Percentiles rank a stretch among this genome's conserved stretches.
These are phyloP conservation scores for Trametes cinnabarina DNA, from an alignment of 768 basidiomycete species.

Conservation along the genomic window DNA sequence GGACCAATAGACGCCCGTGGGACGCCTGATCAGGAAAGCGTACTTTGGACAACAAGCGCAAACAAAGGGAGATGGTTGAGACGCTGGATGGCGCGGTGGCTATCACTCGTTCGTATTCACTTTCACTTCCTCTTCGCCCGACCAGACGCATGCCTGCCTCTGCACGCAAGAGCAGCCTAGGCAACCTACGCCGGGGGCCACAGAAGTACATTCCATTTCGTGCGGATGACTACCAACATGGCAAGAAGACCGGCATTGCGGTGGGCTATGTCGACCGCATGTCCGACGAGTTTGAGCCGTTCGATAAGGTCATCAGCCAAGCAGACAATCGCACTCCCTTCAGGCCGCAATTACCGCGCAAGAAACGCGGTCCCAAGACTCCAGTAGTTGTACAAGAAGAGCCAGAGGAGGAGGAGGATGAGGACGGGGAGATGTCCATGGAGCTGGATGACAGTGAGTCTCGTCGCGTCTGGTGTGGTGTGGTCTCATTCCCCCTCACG, in stretches of 20 bases:
- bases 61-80: conserved; percentile 15
- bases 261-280: conserved; percentile 67
- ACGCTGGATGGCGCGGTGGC: neutral
- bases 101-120: neutral
- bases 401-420: conserved; percentile 39
- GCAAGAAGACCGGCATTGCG: conserved; percentile 76
- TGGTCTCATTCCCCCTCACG: conserved; percentile 1
- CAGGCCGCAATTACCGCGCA: conserved; percentile 43
- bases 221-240: conserved; percentile 72
- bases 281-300: conserved; percentile 82
- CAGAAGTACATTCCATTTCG: conserved; percentile 77
- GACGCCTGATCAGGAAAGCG: neutral
- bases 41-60: conserved; percentile 15
- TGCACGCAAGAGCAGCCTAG: conserved; percentile 40
- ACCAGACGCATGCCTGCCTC: conserved; percentile 29
- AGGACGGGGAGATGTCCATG: conserved; percentile 75
- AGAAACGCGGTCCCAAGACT: conserved; percentile 34
- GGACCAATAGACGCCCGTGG: neutral
- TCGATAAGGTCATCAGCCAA: conserved; percentile 70
- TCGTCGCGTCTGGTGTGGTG: neutral
- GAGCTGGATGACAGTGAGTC: conserved; percentile 67
- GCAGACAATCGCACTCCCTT: conserved; percentile 67
- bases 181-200: conserved; percentile 48
- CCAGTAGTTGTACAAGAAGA: conserved; percentile 25
- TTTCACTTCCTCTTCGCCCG: neutral